Conservation (phyloP, 768 basidiomycete species). For the Lactarius indigo region DNA sequence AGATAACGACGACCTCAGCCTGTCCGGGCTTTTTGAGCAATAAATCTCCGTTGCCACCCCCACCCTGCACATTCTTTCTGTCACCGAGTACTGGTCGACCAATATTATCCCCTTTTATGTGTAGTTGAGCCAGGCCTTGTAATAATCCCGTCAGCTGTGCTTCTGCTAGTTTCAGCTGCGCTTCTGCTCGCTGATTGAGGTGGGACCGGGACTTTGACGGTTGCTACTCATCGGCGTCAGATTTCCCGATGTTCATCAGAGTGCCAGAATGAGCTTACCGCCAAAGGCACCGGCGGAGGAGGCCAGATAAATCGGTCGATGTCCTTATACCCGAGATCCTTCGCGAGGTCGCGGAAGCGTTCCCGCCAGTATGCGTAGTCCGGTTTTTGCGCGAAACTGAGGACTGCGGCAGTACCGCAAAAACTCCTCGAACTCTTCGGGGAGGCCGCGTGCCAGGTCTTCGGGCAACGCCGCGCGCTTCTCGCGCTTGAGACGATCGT, state of each 20-base stretch:
- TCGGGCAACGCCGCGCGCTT: conserved; percentile 61
- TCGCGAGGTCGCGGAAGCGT: conserved; percentile 61
- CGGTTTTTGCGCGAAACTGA: conserved; percentile 65
- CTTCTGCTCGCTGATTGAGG: conserved; percentile 28
- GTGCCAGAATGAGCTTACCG: conserved; percentile 27
- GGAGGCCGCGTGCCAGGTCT: conserved; percentile 64
- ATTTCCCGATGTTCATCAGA: background rate
- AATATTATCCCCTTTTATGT: conserved; percentile 36
- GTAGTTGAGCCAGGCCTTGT: conserved; percentile 16
- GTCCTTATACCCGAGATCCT: conserved; percentile 53
- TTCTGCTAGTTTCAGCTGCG: background rate
- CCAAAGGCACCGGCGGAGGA: conserved; percentile 33
- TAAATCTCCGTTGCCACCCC: background rate
- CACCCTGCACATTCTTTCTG: conserved; percentile 23
- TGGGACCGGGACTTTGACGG: conserved; percentile 31
- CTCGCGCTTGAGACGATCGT: conserved; percentile 59
- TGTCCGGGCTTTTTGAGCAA: conserved; percentile 21
- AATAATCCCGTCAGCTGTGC: conserved; percentile 7
- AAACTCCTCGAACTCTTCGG: conserved; percentile 72
- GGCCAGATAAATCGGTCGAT: conserved; percentile 72
- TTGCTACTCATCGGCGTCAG: conserved; percentile 4
- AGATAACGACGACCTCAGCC: conserved; percentile 46
- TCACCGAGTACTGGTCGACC: conserved; percentile 21
- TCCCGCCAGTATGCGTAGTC: conserved; percentile 64
- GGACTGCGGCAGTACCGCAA: conserved; percentile 64